Evolutionary conservation across 495 filamentous ascomycete genomes (phyloP).

Genomic region (Terfezia claveryi): DNA sequence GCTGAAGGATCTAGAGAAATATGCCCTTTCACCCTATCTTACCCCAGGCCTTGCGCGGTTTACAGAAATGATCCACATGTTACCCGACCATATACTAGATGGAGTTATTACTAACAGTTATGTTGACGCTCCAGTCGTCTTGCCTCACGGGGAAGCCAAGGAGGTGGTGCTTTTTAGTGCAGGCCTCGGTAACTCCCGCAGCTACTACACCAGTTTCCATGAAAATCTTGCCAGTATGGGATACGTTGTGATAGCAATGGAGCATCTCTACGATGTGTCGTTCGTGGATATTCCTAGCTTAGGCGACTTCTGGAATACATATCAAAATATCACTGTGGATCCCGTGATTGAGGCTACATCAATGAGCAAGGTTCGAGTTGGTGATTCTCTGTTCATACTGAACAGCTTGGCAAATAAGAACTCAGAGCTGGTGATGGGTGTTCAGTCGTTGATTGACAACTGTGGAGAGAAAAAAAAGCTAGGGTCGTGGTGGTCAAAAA

Average conservation of each 20-base stretch:
- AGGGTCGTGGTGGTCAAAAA: slow-evolving; percentile 4
- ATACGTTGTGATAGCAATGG: slow-evolving; percentile 27
- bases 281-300: slow-evolving; percentile 27
- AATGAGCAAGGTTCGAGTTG: neutral
- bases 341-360: neutral
- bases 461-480: neutral
- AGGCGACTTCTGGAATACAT: no score
- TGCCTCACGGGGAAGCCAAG: slow-evolving; percentile 1
- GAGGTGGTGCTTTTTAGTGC: slow-evolving; percentile 24
- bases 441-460: neutral
- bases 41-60: no score
- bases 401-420: neutral
- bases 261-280: slow-evolving; percentile 28
- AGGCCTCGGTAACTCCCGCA: slow-evolving; percentile 16
- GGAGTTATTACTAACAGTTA: slow-evolving; percentile 1
- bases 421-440: neutral
- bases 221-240: slow-evolving; percentile 27
- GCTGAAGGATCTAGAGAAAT: no score
- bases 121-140: slow-evolving; percentile 1
- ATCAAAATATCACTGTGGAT: neutral
- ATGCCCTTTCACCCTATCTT: no score
- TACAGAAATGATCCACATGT: no score
- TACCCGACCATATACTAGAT: no score
- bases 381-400: neutral
- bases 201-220: slow-evolving; percentile 24